Conservation (phyloP, 2,329 filamentous ascomycete genomes). For the Aspergillaceae sp. region DNA sequence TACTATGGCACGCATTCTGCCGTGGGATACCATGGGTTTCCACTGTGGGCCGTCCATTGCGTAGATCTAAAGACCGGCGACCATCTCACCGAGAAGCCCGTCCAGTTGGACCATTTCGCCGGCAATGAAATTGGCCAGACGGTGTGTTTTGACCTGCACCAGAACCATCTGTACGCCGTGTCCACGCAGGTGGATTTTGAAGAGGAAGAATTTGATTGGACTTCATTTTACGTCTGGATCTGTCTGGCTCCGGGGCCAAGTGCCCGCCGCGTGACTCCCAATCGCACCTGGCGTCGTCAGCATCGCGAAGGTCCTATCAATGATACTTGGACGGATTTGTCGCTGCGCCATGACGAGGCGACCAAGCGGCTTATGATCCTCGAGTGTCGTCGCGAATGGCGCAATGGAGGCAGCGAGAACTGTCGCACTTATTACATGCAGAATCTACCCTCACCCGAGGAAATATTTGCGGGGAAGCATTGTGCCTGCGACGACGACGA, state of each 20-base stretch:
- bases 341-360: conserved; percentile 51
- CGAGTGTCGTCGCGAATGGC: conserved; percentile 63
- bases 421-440: conserved; percentile 58
- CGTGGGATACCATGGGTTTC: conserved; percentile 45
- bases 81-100: conserved; percentile 36
- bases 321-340: conserved; percentile 62
- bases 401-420: conserved; percentile 47
- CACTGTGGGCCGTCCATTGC: conserved; percentile 55
- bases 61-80: conserved; percentile 38
- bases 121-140: conserved; percentile 59
- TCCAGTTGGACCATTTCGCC: conserved; percentile 51
- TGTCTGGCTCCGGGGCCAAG: conserved; percentile 48
- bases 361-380: conserved; percentile 53
- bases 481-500: background rate
- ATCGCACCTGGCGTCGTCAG: conserved; percentile 55
- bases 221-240: conserved; percentile 60
- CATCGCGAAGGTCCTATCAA: conserved; percentile 64
- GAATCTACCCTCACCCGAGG: conserved; percentile 24
- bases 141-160: conserved; percentile 63
- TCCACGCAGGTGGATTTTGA: conserved; percentile 58
- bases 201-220: conserved; percentile 56
- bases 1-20: conserved; percentile 59
- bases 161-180: conserved; percentile 58
- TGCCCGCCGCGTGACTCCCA: conserved; percentile 36
- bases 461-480: conserved; percentile 13